Evolutionary conservation across 2,329 filamentous ascomycete species (phyloP).

Genomic region (Stagonosporopsis cucurbitacearum): DNA sequence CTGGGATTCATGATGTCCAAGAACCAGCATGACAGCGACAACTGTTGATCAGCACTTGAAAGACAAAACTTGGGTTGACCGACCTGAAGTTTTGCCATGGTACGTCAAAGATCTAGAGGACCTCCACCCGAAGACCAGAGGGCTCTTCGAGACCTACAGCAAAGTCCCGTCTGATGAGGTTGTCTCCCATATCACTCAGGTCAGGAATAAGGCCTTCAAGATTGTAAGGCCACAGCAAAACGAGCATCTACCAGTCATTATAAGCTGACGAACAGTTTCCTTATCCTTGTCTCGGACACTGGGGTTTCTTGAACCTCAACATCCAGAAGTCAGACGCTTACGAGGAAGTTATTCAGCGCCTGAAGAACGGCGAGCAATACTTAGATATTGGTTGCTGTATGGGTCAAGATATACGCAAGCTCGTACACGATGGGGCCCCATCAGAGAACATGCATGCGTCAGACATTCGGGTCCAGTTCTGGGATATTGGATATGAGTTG

Average conservation of each 20-base stretch:
- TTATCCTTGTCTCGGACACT: conserved; percentile 48
- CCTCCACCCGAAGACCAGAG: conserved; percentile 36
- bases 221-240: conserved; percentile 26
- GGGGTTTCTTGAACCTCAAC: conserved; percentile 45
- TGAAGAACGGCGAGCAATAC: conserved; percentile 44
- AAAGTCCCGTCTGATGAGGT: conserved; percentile 45
- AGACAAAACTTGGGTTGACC: conserved; percentile 27
- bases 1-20: neutral
- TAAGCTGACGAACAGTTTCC: conserved; percentile 33
- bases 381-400: conserved; percentile 56
- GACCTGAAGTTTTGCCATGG: conserved; percentile 39
- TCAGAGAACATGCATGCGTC: conserved; percentile 50
- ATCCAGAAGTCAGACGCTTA: conserved; percentile 37
- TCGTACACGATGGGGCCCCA: conserved; percentile 53
- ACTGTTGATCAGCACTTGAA: conserved; percentile 23
- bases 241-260: neutral
- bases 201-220: conserved; percentile 44
- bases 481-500: conserved; percentile 59
- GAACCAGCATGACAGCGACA: conserved; percentile 21
- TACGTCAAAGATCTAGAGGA: conserved; percentile 40
- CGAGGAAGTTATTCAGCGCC: conserved; percentile 41
- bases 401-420: conserved; percentile 55
- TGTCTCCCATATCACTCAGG: conserved; percentile 44
- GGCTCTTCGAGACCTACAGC: conserved; percentile 51
- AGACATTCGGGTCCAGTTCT: conserved; percentile 54